A percentile compares a stretch with the other conserved stretches of the same genome.
phyloP scores from a whole-genome alignment of 1,139 yeast species.

The Hyphopichia fennica region DNA sequence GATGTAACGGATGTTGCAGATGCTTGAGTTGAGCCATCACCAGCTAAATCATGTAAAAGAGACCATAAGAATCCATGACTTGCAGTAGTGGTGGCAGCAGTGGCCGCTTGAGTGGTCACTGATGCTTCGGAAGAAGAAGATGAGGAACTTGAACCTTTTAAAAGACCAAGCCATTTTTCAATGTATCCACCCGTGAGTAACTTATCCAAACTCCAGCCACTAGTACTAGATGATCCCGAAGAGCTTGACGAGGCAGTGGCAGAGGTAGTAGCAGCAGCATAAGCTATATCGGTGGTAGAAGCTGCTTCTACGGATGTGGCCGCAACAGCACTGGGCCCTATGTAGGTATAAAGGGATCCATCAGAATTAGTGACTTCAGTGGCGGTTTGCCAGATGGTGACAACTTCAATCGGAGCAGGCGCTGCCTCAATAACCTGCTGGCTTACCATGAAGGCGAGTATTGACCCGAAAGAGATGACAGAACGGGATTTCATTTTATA shows the following conservation, averaged over 20 bases:
- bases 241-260: slow-evolving; percentile 3
- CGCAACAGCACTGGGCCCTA: slow-evolving; percentile 11
- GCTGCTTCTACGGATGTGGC: slow-evolving; percentile 8
- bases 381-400: slow-evolving; percentile 27
- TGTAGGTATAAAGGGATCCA: slow-evolving; percentile 7
- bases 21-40: neutral
- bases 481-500: neutral
- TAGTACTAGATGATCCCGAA: slow-evolving; percentile 2
- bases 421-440: slow-evolving; percentile 15
- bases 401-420: slow-evolving; percentile 27
- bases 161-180: neutral
- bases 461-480: slow-evolving; percentile 3
- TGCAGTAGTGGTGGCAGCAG: slow-evolving; percentile 1
- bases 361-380: slow-evolving; percentile 13
- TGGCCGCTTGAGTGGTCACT: slow-evolving; percentile 3
- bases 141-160: neutral
- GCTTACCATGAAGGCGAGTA: slow-evolving; percentile 4
- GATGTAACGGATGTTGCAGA: slow-evolving; percentile 10
- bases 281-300: slow-evolving; percentile 9
- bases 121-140: slow-evolving; percentile 1
- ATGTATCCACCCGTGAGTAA: neutral
- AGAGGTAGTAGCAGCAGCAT: slow-evolving; percentile 10
- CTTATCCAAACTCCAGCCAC: slow-evolving; percentile 1
- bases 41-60: slow-evolving; percentile 1
- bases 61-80: slow-evolving; percentile 2